Evolutionary conservation across 176 grass and related monocot genomes (phyloP).

Genomic region (Phoenix roebelenii): DNA sequence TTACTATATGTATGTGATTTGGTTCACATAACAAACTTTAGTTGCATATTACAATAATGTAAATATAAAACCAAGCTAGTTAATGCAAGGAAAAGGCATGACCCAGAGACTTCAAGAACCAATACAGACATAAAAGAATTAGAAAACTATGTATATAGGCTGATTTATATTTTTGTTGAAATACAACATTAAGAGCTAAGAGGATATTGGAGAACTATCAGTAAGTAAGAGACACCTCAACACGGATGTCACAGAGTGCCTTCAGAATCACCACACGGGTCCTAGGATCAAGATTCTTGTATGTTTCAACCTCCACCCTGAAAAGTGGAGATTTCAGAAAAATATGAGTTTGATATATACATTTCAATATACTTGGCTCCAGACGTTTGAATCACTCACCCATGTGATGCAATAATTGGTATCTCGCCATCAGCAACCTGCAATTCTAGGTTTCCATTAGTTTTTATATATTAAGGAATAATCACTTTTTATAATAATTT

Average conservation of each 20-base stretch:
- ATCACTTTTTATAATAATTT: constrained; percentile 20
- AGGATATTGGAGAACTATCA: no score
- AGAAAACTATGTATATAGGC: no score
- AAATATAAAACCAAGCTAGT: neutral
- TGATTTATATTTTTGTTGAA: no score
- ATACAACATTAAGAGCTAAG: no score
- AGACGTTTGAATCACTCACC: constrained; percentile 40
- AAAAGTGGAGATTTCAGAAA: constrained; percentile 7
- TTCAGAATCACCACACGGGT: constrained; percentile 7
- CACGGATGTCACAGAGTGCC: constrained; percentile 12
- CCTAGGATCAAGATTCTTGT: constrained; percentile 14
- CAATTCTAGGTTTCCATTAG: constrained; percentile 15
- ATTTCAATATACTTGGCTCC: no score
- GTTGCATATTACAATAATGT: neutral
- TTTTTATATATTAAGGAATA: constrained; percentile 22
- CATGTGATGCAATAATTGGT: constrained; percentile 74
- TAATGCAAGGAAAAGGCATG: neutral
- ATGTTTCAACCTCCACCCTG: constrained; percentile 29
- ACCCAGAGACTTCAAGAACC: no score
- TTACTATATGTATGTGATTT: no score
- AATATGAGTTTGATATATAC: no score
- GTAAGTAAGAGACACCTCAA: constrained; percentile 4
- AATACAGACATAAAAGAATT: no score
- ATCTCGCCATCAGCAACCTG: constrained; percentile 87
- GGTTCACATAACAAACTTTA: neutral